A percentile compares a stretch with the other conserved stretches of the same genome.
Evolutionary conservation across 352 stramenopile genomes (phyloP).

Genomic region (Globisporangium iwayamae): DNA sequence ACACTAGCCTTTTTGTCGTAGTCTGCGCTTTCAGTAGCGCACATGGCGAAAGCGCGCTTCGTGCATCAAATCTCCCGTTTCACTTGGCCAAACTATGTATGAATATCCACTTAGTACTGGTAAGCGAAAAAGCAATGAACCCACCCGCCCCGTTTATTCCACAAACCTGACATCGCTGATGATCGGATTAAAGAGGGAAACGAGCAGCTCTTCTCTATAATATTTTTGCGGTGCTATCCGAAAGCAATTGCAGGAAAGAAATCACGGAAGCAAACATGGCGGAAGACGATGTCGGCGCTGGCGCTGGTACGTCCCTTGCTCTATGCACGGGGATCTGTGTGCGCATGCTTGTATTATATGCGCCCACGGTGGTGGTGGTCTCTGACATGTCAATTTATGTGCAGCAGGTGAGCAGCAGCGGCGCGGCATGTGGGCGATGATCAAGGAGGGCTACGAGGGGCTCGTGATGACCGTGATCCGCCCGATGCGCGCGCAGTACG

Average conservation of each 20-base stretch:
- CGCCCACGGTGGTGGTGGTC: background rate
- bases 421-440: slow-evolving; percentile 78
- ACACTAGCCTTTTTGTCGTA: too few relatives aligned
- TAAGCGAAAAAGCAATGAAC: background rate
- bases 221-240: background rate
- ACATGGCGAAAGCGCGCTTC: too few relatives aligned
- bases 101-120: too few relatives aligned
- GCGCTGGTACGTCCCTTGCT: background rate
- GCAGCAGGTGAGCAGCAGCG: slow-evolving; percentile 21
- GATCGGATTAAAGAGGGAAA: slow-evolving; percentile 3
- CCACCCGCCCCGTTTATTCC: background rate
- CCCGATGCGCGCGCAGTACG: slow-evolving; percentile 14
- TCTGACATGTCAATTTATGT: background rate
- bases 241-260: background rate
- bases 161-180: background rate
- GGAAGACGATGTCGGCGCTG: background rate
- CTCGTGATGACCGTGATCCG: slow-evolving; percentile 83
- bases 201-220: background rate
- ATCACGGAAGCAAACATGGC: background rate
- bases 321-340: background rate
- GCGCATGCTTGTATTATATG: background rate
- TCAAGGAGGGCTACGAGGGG: slow-evolving; percentile 80
- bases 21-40: too few relatives aligned
- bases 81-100: too few relatives aligned
- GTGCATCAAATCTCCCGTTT: too few relatives aligned